Evolutionary conservation across 2,329 filamentous ascomycete genomes (phyloP).

Genomic region (Drechslerella coelobrocha): DNA sequence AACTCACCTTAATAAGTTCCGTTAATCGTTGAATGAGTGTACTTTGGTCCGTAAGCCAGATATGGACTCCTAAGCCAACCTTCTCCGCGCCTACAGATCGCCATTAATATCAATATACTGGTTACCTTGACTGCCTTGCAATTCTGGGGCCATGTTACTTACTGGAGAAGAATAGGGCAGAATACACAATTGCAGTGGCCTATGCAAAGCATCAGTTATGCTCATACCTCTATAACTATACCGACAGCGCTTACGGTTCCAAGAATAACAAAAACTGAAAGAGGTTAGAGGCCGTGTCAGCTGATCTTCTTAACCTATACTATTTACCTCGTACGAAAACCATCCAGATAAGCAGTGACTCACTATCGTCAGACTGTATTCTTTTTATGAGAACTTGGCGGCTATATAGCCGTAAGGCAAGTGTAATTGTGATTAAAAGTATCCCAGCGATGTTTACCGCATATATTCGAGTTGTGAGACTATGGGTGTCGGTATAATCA

Average conservation of each 20-base stretch:
- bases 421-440: neutral
- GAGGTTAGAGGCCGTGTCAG: neutral
- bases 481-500: neutral
- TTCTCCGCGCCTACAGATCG: neutral
- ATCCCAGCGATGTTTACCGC: constrained; percentile 13
- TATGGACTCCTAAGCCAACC: constrained; percentile 3
- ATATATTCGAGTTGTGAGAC: constrained; percentile 5
- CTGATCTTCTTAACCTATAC: neutral
- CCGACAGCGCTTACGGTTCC: constrained; percentile 2
- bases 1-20: constrained; percentile 8
- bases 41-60: constrained; percentile 11
- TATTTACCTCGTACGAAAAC: neutral
- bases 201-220: neutral
- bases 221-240: neutral
- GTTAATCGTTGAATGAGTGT: constrained; percentile 2
- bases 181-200: constrained; percentile 4
- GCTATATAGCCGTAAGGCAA: constrained; percentile 6
- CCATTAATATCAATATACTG: neutral
- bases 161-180: constrained; percentile 5
- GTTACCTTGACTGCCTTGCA: neutral
- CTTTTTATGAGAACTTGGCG: constrained; percentile 4
- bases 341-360: neutral
- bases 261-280: constrained; percentile 12
- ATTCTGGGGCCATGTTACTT: neutral
- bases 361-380: constrained; percentile 17